Conservation (phyloP, 73 alveolate genomes). For the Chromera velia region DNA sequence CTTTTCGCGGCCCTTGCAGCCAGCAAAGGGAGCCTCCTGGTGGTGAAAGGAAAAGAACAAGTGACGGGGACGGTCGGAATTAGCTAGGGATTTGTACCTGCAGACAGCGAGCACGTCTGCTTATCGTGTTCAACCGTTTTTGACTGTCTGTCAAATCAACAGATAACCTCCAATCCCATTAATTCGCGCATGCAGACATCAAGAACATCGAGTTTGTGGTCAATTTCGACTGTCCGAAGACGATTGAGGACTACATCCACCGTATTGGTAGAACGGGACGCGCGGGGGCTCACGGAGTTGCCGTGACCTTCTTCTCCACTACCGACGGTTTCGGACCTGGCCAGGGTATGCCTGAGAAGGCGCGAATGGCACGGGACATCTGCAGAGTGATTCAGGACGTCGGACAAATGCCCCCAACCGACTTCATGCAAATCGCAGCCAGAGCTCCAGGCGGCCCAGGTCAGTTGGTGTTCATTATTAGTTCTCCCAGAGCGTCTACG, state of each 20-base stretch:
- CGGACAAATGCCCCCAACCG: neutral
- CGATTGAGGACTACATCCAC: conserved; percentile 82
- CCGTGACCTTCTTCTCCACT: neutral
- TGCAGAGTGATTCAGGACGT: neutral
- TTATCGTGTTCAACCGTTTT: too few species aligned
- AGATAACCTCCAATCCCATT: too few species aligned
- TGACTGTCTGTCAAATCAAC: too few species aligned
- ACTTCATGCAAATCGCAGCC: neutral
- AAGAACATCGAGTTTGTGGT: conserved; percentile 68
- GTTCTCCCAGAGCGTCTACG: neutral
- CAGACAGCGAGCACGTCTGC: too few species aligned
- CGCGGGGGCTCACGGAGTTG: conserved; percentile 21
- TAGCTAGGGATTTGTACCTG: neutral
- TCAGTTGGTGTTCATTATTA: too few species aligned
- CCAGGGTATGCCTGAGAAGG: too few species aligned
- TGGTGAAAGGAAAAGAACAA: neutral
- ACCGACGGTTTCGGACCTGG: neutral
- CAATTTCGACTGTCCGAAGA: conserved; percentile 80
- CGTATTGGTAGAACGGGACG: conserved; percentile 87
- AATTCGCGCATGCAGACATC: too few species aligned
- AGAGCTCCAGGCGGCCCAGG: neutral
- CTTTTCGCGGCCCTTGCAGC: too few species aligned
- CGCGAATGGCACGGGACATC: neutral
- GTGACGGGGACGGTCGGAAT: neutral
- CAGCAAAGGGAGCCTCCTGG: neutral